These are phyloP conservation scores for Russula foetens DNA, from an alignment of 768 basidiomycete genomes.

Conservation along the genomic window DNA sequence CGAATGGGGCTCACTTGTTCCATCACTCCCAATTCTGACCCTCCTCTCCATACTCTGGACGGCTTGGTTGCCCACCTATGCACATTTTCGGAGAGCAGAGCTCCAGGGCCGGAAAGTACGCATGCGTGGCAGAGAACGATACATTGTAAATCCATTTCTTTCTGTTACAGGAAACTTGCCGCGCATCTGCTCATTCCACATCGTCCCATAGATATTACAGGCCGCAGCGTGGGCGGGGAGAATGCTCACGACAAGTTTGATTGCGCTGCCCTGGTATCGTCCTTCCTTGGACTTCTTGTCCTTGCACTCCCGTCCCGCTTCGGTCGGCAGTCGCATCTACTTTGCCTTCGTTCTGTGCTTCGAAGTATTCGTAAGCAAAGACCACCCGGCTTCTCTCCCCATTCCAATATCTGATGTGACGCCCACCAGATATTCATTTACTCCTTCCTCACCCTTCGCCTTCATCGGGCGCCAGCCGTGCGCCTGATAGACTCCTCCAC, in stretches of 20 bases:
- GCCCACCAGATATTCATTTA: slow-evolving; percentile 38
- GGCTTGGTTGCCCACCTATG: slow-evolving; percentile 82
- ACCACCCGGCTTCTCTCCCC: not conserved
- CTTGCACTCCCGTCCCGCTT: slow-evolving; percentile 30
- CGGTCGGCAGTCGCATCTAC: slow-evolving; percentile 35
- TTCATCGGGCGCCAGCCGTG: slow-evolving; percentile 63
- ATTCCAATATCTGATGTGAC: not conserved
- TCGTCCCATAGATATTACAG: slow-evolving; percentile 46
- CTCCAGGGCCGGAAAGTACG: slow-evolving; percentile 67
- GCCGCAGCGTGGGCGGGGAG: slow-evolving; percentile 50
- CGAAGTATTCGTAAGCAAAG: slow-evolving; percentile 50
- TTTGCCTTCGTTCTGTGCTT: slow-evolving; percentile 37
- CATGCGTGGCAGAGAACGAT: slow-evolving; percentile 51
- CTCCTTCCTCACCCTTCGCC: slow-evolving; percentile 48
- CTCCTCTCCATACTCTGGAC: slow-evolving; percentile 67
- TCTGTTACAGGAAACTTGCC: too few relatives aligned
- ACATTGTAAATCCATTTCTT: slow-evolving; percentile 46
- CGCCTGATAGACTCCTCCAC: slow-evolving; percentile 56
- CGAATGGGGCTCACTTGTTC: not conserved
- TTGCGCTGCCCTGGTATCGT: slow-evolving; percentile 36
- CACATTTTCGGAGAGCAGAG: slow-evolving; percentile 46
- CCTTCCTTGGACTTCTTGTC: slow-evolving; percentile 34
- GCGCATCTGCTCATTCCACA: not conserved
- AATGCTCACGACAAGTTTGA: slow-evolving; percentile 39
- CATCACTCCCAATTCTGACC: slow-evolving; percentile 42